A percentile compares a stretch with the other conserved stretches of the same genome.
phyloP scores from a whole-genome alignment of 805 yeast genomes.

The Kazachstania viticola region DNA sequence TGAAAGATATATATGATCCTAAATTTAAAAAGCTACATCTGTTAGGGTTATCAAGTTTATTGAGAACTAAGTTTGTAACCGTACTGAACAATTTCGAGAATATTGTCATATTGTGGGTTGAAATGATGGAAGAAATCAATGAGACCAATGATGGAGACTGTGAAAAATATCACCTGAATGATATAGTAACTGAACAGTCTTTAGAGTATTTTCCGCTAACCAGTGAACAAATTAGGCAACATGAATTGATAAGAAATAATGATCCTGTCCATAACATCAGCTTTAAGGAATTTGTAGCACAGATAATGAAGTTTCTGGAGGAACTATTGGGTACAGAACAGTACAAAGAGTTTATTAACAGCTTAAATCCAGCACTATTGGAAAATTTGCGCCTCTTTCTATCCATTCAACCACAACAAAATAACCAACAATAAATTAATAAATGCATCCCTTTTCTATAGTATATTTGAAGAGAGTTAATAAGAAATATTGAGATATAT shows the following conservation, averaged over 20 bases:
- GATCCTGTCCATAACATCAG: constrained; percentile 49
- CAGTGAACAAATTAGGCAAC: constrained; percentile 35
- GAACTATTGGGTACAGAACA: constrained; percentile 15
- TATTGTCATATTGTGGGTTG: constrained; percentile 34
- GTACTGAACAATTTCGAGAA: constrained; percentile 24
- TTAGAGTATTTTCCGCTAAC: constrained; percentile 19
- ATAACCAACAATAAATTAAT: no score
- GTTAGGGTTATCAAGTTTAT: constrained; percentile 46
- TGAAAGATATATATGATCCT: constrained; percentile 57
- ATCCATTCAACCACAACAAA: constrained; percentile 4
- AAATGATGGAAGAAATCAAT: constrained; percentile 61
- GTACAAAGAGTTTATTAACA: constrained; percentile 14
- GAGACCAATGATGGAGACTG: constrained; percentile 51
- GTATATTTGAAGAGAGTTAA: not conserved
- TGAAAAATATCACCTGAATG: constrained; percentile 37
- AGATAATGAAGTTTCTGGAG: constrained; percentile 19
- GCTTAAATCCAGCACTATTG: constrained; percentile 13
- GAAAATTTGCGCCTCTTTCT: constrained; percentile 22
- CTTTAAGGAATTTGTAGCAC: constrained; percentile 34
- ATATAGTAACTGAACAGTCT: constrained; percentile 26
- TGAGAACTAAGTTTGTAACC: constrained; percentile 28
- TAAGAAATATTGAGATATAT: not conserved
- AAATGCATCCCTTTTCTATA: no score
- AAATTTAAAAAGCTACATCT: constrained; percentile 58
- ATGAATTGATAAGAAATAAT: constrained; percentile 24